phyloP scores from a whole-genome alignment of 1,284 basidiomycete species.

The Ustilago hordei region DNA sequence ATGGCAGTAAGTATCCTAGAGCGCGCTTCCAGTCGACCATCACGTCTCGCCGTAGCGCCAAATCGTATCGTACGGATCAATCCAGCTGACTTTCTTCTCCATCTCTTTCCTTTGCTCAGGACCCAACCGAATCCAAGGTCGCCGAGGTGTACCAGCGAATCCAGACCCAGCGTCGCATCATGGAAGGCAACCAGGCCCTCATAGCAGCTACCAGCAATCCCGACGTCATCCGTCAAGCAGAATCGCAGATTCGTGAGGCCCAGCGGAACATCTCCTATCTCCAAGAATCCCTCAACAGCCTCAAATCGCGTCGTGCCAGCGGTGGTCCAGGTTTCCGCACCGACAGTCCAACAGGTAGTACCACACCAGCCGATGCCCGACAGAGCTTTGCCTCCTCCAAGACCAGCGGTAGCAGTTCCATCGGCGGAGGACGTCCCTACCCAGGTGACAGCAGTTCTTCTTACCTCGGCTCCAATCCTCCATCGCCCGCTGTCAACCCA shows the following conservation, averaged over 20 bases:
- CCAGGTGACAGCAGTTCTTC: constrained; percentile 56
- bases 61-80: background rate
- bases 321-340: constrained; percentile 45
- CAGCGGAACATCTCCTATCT: constrained; percentile 88
- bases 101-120: constrained; percentile 16
- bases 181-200: constrained; percentile 84
- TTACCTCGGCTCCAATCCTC: constrained; percentile 42
- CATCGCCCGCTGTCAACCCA: constrained; percentile 44
- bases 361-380: constrained; percentile 27
- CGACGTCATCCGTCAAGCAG: constrained; percentile 80
- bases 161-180: constrained; percentile 89
- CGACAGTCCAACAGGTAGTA: constrained; percentile 42
- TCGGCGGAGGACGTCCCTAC: constrained; percentile 29
- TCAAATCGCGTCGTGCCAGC: constrained; percentile 77
- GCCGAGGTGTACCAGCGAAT: constrained; percentile 90
- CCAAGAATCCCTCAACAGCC: constrained; percentile 84
- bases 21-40: background rate
- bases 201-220: constrained; percentile 85
- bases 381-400: constrained; percentile 51
- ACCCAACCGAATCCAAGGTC: constrained; percentile 81
- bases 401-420: constrained; percentile 24
- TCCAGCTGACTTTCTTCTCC: background rate
- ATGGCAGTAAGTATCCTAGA: constrained; percentile 39
- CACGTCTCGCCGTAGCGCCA: background rate
- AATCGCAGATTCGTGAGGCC: constrained; percentile 88